phyloP scores from a whole-genome alignment of 2,329 filamentous ascomycete species.

The Alternaria solani region DNA sequence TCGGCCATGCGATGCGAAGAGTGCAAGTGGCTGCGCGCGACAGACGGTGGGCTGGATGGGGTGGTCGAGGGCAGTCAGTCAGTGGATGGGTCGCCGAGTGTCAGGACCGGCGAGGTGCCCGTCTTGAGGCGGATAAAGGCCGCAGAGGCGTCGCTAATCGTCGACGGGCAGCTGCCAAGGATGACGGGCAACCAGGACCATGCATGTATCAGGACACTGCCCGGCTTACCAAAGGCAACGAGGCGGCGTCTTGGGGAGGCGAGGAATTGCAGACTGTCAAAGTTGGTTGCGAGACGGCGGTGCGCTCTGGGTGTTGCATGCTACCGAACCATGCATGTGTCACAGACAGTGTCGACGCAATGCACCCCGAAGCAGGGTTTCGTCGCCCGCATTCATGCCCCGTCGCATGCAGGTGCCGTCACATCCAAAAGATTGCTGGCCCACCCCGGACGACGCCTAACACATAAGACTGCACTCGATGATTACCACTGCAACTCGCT shows the following conservation, averaged over 20 bases:
- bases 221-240: not conserved
- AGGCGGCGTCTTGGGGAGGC: not conserved
- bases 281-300: not conserved
- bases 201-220: constrained; percentile 1
- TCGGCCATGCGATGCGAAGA: constrained; percentile 35
- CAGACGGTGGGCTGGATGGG: not conserved
- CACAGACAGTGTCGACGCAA: constrained; percentile 9
- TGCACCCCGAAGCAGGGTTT: constrained; percentile 4
- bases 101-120: constrained; percentile 1
- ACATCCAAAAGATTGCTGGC: not conserved
- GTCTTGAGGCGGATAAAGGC: constrained; percentile 17
- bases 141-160: constrained; percentile 12
- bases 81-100: not conserved
- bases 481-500: not conserved
- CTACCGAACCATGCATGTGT: not conserved
- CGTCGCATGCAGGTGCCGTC: constrained; percentile 13
- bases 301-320: constrained; percentile 3
- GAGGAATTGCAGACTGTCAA: not conserved
- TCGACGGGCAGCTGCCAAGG: constrained; percentile 11
- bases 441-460: constrained; percentile 11
- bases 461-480: not conserved
- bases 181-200: constrained; percentile 7
- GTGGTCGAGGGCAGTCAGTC: constrained; percentile 1
- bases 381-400: constrained; percentile 7
- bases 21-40: constrained; percentile 21